Evolutionary conservation across 164 flowering plant genomes (phyloP).

Genomic region (Saururus chinensis): DNA sequence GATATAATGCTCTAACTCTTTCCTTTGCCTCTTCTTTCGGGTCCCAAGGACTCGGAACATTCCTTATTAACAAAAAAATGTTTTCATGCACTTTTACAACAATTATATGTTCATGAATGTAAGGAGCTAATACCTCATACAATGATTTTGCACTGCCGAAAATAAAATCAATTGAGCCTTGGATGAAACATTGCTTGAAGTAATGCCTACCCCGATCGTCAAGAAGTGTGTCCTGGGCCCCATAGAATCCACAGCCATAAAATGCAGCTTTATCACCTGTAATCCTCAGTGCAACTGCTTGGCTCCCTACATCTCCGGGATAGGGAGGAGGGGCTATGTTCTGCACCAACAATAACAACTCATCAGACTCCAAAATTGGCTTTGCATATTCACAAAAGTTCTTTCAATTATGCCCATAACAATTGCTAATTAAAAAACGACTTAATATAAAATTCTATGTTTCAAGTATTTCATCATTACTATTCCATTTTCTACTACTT

Average conservation of each 20-base stretch:
- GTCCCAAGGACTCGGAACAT: too few species aligned
- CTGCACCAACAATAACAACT: conserved; percentile 18
- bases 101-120: not conserved
- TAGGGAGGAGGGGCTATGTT: conserved; percentile 59
- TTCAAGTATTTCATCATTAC: too few species aligned
- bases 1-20: too few species aligned
- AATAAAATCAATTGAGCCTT: conserved; percentile 85
- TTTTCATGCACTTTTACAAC: not conserved
- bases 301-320: conserved; percentile 59
- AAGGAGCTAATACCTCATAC: conserved; percentile 36
- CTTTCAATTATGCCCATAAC: too few species aligned
- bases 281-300: conserved; percentile 69
- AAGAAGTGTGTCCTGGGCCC: conserved; percentile 75
- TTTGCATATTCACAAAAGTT: too few species aligned
- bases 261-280: conserved; percentile 68
- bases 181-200: conserved; percentile 53
- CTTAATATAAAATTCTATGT: too few species aligned
- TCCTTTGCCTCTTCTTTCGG: too few species aligned
- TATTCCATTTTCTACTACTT: too few species aligned
- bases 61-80: not conserved
- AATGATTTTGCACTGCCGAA: conserved; percentile 66
- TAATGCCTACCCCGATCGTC: conserved; percentile 69
- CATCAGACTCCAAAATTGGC: too few species aligned
- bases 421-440: too few species aligned
- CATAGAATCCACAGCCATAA: conserved; percentile 80